Conservation (phyloP, 208 protist genomes). For the Porcisia hertigi region DNA sequence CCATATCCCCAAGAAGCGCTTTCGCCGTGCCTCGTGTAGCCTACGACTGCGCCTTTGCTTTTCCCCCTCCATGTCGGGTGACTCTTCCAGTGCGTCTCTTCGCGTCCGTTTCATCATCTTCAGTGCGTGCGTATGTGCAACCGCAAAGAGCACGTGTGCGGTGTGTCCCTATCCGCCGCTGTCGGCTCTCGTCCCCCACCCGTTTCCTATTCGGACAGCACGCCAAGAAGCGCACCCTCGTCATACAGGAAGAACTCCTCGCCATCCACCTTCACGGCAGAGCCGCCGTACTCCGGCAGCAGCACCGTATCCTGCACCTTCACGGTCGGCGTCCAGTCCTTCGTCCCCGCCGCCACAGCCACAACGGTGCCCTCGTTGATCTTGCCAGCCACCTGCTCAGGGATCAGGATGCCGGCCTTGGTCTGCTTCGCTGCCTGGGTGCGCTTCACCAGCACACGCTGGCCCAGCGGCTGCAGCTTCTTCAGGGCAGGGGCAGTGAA, state of each 20-base stretch:
- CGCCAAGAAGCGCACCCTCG: slow-evolving; percentile 85
- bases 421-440: slow-evolving; percentile 90
- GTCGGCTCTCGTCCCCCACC: not conserved
- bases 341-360: slow-evolving; percentile 84
- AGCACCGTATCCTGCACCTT: slow-evolving; percentile 91
- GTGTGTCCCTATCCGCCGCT: not conserved
- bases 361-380: slow-evolving; percentile 93
- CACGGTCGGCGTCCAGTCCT: slow-evolving; percentile 91
- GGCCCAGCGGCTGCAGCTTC: slow-evolving; percentile 90
- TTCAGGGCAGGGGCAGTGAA: slow-evolving; percentile 70
- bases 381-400: slow-evolving; percentile 90
- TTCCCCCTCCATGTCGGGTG: not conserved
- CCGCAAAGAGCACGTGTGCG: not conserved
- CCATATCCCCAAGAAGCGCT: not conserved
- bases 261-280: slow-evolving; percentile 89
- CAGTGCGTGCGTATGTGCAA: not conserved
- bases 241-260: slow-evolving; percentile 94
- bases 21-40: not conserved
- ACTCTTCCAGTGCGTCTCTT: not conserved
- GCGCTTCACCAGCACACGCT: slow-evolving; percentile 90
- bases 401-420: slow-evolving; percentile 92
- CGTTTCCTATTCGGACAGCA: slow-evolving; percentile 61
- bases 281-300: slow-evolving; percentile 90
- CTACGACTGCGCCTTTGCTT: not conserved
- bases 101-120: not conserved